Evolutionary conservation across 805 yeast genomes (phyloP), one percentile per base, ranked within the genome.

Genomic region (Kurtzmaniella fragi): DNA sequence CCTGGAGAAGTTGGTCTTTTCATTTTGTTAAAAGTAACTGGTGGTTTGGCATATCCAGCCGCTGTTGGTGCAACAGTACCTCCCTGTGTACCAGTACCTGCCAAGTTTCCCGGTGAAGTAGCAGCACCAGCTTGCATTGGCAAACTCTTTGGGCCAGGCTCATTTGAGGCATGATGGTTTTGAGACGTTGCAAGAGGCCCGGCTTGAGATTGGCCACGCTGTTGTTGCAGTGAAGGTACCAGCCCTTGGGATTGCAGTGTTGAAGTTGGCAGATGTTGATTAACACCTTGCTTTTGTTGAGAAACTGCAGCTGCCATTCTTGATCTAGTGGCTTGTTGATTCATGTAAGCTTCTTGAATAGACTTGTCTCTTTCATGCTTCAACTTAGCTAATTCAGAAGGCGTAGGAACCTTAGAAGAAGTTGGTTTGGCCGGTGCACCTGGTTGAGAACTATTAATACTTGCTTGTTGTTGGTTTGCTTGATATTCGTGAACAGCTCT

Each of bases 301-400:
- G 64, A 62, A 10, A 64, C 68, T 3, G 73, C 69, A 14, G 67
- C 66, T 58, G 61, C 56, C 71, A 67, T 65, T 42, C 69, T 53
- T 10, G 62, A 52, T 35, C 71, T 52, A 2, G 73, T 62, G 5
- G 69, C 65, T 52, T 70, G 67, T 56, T 71, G 70, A 42, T 64
- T 65, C 39, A 77, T 61, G 57, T 77, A 78, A 2, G 82, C 84
- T 47, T 87, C 95, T 46, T 89, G 88, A 14, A 84, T 73, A 0
- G 93, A 82, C 57, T 81, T 82, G 52, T 91, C 98, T 42, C 95
- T 72, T 47, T 91, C 96, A 47, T 70, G 78, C 59, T 91, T 91
- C 64, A 93, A 63, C 44, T 77, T 77, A 0, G 96, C 78, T 53
- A 91, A 73, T 52, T 90, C 96, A 10, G 83, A 79, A 0, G 98